A percentile compares a stretch with the other conserved stretches of the same genome.
Evolutionary conservation across 2,329 filamentous ascomycete species (phyloP).

Genomic region (Trichoderma atroviride): DNA sequence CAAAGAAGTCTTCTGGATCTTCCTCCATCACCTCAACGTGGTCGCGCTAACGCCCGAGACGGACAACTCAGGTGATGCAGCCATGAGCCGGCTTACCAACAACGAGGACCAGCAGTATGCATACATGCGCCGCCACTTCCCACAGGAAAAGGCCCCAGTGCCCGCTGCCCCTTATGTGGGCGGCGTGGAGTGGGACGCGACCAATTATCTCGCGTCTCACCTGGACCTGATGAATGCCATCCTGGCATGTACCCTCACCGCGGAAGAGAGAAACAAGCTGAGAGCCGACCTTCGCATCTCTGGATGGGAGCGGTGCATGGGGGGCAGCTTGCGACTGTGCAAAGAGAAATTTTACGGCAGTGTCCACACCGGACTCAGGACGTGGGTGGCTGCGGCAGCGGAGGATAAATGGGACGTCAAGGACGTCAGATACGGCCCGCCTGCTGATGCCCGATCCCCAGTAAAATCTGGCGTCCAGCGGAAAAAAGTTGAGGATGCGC

Average conservation of each 20-base stretch:
- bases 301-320: conserved; percentile 90
- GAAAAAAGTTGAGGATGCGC: conserved; percentile 58
- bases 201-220: conserved; percentile 91
- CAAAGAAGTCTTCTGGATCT: conserved; percentile 99
- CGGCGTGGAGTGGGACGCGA: conserved; percentile 97
- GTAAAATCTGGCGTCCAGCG: conserved; percentile 41
- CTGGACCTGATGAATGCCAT: conserved; percentile 92
- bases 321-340: conserved; percentile 80
- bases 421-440: conserved; percentile 75
- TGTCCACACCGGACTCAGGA: conserved; percentile 84
- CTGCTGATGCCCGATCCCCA: conserved; percentile 37
- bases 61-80: conserved; percentile 30
- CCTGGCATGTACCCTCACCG: conserved; percentile 74
- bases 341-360: conserved; percentile 97
- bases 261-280: conserved; percentile 71
- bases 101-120: conserved; percentile 49
- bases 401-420: conserved; percentile 88
- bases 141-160: conserved; percentile 82
- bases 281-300: conserved; percentile 78
- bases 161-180: conserved; percentile 95
- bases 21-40: conserved; percentile 90
- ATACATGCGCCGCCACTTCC: conserved; percentile 75
- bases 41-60: conserved; percentile 60
- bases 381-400: conserved; percentile 84
- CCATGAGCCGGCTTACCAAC: conserved; percentile 32